These are phyloP conservation scores for Cercospora zeae-maydis DNA, from an alignment of 2,329 filamentous ascomycete species.

Conservation along the genomic window DNA sequence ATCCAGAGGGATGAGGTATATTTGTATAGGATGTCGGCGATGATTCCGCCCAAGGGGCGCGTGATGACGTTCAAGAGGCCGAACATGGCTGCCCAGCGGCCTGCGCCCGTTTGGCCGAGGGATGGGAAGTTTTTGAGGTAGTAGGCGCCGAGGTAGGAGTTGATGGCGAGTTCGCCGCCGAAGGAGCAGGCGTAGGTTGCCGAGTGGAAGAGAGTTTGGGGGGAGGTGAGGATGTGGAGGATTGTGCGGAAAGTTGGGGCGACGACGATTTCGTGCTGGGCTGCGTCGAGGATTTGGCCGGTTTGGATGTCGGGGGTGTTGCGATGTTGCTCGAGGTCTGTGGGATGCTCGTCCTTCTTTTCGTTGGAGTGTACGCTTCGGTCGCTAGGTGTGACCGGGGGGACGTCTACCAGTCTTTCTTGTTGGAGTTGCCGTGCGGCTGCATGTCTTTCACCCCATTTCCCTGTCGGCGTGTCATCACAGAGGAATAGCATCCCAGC, in stretches of 20 bases:
- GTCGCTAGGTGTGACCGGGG: constrained; percentile 35
- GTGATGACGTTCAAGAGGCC: constrained; percentile 68
- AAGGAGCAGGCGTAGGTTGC: constrained; percentile 58
- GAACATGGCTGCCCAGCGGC: constrained; percentile 67
- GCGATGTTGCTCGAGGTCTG: not conserved
- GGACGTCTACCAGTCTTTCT: constrained; percentile 32
- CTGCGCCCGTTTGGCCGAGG: constrained; percentile 39
- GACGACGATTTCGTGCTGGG: constrained; percentile 57
- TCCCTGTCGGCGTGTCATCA: constrained; percentile 76
- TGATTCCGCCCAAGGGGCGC: constrained; percentile 61
- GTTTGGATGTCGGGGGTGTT: constrained; percentile 39
- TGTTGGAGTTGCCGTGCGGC: constrained; percentile 52
- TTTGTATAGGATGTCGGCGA: constrained; percentile 56
- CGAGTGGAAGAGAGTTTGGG: constrained; percentile 52
- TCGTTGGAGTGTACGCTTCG: constrained; percentile 41
- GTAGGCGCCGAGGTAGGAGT: constrained; percentile 58
- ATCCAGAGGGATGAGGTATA: constrained; percentile 53
- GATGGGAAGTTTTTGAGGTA: constrained; percentile 54
- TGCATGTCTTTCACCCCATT: constrained; percentile 67
- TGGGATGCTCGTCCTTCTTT: constrained; percentile 35
- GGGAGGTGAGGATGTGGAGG: constrained; percentile 59
- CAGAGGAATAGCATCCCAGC: constrained; percentile 69
- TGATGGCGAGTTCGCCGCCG: constrained; percentile 58
- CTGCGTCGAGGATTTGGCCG: constrained; percentile 53
- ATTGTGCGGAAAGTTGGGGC: constrained; percentile 60